These are phyloP conservation scores for Chlamydomonas asymmetrica DNA, from an alignment of 139 green algal genomes.

Conservation along the genomic window DNA sequence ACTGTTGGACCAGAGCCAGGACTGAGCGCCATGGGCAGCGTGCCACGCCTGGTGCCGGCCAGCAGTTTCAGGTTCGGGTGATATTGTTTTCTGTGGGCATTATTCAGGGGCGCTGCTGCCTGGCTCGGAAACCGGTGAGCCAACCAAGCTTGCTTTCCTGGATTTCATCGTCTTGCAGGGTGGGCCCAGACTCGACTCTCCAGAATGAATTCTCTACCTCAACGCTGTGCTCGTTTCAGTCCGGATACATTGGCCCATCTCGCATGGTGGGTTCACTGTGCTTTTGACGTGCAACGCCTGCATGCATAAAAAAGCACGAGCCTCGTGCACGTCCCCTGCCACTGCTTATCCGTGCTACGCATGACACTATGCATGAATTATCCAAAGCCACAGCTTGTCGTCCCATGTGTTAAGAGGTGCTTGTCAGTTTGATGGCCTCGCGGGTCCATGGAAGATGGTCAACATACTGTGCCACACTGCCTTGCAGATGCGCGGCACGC, in stretches of 20 bases:
- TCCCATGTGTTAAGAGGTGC: too few species aligned
- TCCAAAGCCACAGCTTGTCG: not conserved
- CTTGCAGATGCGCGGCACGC: not conserved
- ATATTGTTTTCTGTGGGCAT: not conserved
- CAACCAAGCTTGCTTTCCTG: not conserved
- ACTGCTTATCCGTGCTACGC: not conserved
- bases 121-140: not conserved
- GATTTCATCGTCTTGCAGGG: not conserved
- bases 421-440: not conserved
- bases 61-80: conserved; percentile 20
- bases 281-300: too few species aligned
- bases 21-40: not conserved
- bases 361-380: conserved; percentile 3
- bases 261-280: too few species aligned
- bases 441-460: not conserved
- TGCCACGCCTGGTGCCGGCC: not conserved
- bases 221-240: not conserved
- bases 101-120: not conserved
- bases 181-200: not conserved
- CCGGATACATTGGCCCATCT: not conserved
- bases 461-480: not conserved
- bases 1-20: not conserved
- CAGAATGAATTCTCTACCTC: not conserved
- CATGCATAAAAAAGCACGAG: too few species aligned
- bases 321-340: too few species aligned